phyloP scores from a whole-genome alignment of 1,284 basidiomycete species.

The Naganishia sp. region DNA sequence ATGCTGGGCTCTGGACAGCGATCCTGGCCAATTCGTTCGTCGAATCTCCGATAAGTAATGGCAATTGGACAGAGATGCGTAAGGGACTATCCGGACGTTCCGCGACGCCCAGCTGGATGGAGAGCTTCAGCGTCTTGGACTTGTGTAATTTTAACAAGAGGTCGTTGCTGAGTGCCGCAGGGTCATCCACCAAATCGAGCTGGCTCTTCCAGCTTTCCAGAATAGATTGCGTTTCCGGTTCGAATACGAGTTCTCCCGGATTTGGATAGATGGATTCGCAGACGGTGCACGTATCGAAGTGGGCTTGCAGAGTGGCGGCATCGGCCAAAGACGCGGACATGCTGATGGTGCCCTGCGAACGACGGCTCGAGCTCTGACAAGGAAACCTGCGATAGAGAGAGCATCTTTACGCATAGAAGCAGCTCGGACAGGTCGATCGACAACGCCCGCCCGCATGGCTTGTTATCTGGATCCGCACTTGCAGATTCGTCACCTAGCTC shows the following conservation, averaged over 20 bases:
- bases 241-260: conserved; percentile 8
- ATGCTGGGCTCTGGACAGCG: conserved; percentile 13
- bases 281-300: conserved; percentile 19
- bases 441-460: too few relatives aligned
- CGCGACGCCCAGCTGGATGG: conserved; percentile 10
- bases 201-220: not conserved
- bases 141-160: not conserved
- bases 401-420: too few relatives aligned
- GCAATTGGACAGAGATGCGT: conserved; percentile 7
- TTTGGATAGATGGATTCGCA: conserved; percentile 23
- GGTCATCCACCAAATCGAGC: not conserved
- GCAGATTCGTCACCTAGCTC: not conserved
- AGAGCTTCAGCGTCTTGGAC: conserved; percentile 3
- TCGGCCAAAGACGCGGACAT: not conserved
- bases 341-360: not conserved
- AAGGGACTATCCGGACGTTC: conserved; percentile 1
- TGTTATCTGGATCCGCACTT: too few relatives aligned
- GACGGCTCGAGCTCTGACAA: too few relatives aligned
- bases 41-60: not conserved
- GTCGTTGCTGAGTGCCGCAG: not conserved
- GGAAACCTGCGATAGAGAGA: too few relatives aligned
- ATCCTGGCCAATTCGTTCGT: not conserved
- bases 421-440: too few relatives aligned
- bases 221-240: conserved; percentile 5
- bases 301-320: not conserved